Conservation (phyloP, 148 eudicot species). For the Chenopodium album region DNA sequence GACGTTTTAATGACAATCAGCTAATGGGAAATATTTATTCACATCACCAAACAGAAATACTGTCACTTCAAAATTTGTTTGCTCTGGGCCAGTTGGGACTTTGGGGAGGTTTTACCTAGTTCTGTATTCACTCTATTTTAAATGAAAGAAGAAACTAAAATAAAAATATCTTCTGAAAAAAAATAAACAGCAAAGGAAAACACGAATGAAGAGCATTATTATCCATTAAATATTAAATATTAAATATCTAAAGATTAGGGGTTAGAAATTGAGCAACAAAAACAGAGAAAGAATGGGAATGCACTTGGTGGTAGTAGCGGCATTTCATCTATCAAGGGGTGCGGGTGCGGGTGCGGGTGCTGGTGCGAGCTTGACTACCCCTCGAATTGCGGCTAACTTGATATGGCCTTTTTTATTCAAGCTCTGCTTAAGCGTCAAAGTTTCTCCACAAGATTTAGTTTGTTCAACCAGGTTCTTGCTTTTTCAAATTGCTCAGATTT, state of each 20-base stretch:
- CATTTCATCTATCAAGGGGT: conserved; percentile 18
- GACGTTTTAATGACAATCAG: neutral
- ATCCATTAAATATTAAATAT: neutral
- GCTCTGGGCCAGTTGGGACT: conserved; percentile 8
- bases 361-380: neutral
- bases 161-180: neutral
- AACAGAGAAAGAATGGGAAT: conserved; percentile 17
- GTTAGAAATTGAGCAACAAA: no score
- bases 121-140: neutral
- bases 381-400: conserved; percentile 19
- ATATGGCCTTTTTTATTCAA: conserved; percentile 28
- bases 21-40: neutral
- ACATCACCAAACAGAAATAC: neutral
- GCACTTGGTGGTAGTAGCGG: conserved; percentile 25
- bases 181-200: neutral
- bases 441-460: conserved; percentile 21
- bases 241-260: no score
- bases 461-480: conserved; percentile 27
- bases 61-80: conserved; percentile 5
- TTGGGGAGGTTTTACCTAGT: conserved; percentile 10
- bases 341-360: conserved; percentile 22
- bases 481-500: conserved; percentile 28
- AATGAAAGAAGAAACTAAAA: neutral
- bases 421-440: conserved; percentile 20
- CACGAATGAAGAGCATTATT: neutral